A percentile compares a stretch with the other conserved stretches of the same genome.
These are phyloP conservation scores for Capronia epimyces DNA, from an alignment of 2,329 filamentous ascomycete species.

Conservation along the genomic window DNA sequence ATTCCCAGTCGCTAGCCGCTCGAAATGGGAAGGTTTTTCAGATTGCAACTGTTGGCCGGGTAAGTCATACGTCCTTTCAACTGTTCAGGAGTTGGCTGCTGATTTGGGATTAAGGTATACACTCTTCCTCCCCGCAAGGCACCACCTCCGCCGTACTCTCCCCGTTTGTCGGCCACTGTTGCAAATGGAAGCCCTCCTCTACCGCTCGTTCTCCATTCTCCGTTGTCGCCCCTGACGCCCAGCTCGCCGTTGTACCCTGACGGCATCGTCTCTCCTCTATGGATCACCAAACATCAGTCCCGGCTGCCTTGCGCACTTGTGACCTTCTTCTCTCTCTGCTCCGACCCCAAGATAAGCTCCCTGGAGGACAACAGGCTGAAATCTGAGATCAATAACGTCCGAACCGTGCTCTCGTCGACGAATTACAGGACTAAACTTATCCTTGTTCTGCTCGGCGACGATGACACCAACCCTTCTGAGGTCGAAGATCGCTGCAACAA, in stretches of 20 bases:
- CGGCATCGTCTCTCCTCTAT: conserved; percentile 72
- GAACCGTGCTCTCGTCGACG: conserved; percentile 54
- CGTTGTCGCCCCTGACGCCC: conserved; percentile 83
- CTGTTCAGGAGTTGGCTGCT: conserved; percentile 5
- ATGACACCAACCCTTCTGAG: conserved; percentile 55
- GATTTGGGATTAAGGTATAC: conserved; percentile 41
- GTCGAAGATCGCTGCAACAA: conserved; percentile 71
- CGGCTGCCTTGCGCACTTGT: conserved; percentile 74
- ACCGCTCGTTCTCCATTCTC: conserved; percentile 69
- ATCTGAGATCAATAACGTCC: conserved; percentile 74
- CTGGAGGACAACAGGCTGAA: conserved; percentile 84
- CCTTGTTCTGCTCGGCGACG: conserved; percentile 71
- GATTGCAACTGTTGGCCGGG: conserved; percentile 71
- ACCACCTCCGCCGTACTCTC: conserved; percentile 51
- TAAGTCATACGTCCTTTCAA: conserved; percentile 48
- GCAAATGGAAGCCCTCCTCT: conserved; percentile 42
- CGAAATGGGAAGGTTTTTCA: conserved; percentile 55
- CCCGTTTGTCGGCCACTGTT: conserved; percentile 45
- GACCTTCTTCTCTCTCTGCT: conserved; percentile 71
- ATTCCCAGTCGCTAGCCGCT: conserved; percentile 49
- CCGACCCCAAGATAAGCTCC: conserved; percentile 66
- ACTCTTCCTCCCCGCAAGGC: conserved; percentile 59
- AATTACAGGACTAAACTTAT: conserved; percentile 70
- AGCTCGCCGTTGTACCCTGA: conserved; percentile 81
- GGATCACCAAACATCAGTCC: conserved; percentile 84